Conservation (phyloP, 192 early-diverging fungal genomes). For the Coemansia sp. region DNA sequence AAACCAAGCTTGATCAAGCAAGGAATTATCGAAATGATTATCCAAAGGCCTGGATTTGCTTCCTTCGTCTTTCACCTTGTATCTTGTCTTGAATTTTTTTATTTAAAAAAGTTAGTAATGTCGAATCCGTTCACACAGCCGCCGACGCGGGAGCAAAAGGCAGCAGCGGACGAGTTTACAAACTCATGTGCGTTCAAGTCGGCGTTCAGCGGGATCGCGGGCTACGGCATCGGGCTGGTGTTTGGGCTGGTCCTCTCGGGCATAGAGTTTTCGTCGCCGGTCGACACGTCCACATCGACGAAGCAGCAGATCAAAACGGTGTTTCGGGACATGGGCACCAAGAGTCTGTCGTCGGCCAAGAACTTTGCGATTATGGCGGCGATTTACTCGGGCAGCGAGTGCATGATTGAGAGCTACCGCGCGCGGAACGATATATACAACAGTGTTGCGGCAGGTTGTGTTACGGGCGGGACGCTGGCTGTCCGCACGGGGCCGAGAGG, state of each 20-base stretch:
- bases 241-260: slow-evolving; percentile 93
- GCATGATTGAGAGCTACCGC: slow-evolving; percentile 93
- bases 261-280: slow-evolving; percentile 81
- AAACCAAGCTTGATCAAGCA: no score
- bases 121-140: slow-evolving; percentile 39
- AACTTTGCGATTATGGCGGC: slow-evolving; percentile 92
- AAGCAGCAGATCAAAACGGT: slow-evolving; percentile 84
- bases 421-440: slow-evolving; percentile 96
- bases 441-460: slow-evolving; percentile 82
- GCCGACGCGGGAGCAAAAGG: slow-evolving; percentile 41
- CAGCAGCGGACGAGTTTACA: slow-evolving; percentile 34
- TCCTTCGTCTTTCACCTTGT: no score
- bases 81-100: not conserved
- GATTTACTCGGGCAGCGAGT: slow-evolving; percentile 91
- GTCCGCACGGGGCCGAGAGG: slow-evolving; percentile 74
- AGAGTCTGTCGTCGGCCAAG: slow-evolving; percentile 82
- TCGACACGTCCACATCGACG: slow-evolving; percentile 64
- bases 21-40: no score
- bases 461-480: slow-evolving; percentile 86
- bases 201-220: slow-evolving; percentile 66
- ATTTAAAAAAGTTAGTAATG: slow-evolving; percentile 2
- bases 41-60: no score
- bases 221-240: slow-evolving; percentile 84
- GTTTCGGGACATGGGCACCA: slow-evolving; percentile 83
- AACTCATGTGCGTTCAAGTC: slow-evolving; percentile 78